Evolutionary conservation across 2,329 filamentous ascomycete species (phyloP).

Genomic region (Fusarium nelsonii): DNA sequence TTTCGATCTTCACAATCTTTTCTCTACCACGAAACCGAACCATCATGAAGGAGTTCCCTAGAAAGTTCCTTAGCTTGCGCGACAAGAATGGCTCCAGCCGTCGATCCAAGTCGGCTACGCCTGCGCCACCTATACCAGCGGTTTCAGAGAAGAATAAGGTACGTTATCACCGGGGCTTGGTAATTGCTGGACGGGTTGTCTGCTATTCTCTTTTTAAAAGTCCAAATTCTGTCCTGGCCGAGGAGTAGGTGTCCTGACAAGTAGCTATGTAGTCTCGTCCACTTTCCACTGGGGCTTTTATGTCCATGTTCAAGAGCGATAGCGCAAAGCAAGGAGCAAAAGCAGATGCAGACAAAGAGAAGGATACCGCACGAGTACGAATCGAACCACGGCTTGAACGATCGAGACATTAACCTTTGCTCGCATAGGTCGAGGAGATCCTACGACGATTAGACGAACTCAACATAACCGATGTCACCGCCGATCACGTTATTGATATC

Average conservation of each 20-base stretch:
- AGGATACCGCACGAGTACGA: conserved; percentile 56
- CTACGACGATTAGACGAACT: conserved; percentile 57
- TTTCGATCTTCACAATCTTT: conserved; percentile 8
- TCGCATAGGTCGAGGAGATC: conserved; percentile 57
- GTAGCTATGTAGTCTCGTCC: conserved; percentile 60
- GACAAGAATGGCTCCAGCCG: conserved; percentile 71
- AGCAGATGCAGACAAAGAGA: conserved; percentile 63
- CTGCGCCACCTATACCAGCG: conserved; percentile 60
- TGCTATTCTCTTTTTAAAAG: not conserved
- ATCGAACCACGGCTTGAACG: not conserved
- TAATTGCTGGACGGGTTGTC: not conserved
- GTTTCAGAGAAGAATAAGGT: conserved; percentile 61
- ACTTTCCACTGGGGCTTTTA: conserved; percentile 68
- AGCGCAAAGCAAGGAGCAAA: conserved; percentile 62
- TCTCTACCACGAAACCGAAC: conserved; percentile 14
- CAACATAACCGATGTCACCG: conserved; percentile 60
- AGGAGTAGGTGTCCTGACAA: conserved; percentile 22
- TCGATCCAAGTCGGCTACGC: conserved; percentile 68
- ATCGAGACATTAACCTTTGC: conserved; percentile 30
- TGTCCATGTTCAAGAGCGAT: conserved; percentile 74
- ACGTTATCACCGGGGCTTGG: conserved; percentile 39
- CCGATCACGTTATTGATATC: conserved; percentile 69
- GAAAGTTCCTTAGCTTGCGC: conserved; percentile 77
- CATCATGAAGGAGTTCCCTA: conserved; percentile 68
- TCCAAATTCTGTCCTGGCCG: not conserved